phyloP scores from a whole-genome alignment of 169 alveolate genomes.

The Sarcocystis neurona region DNA sequence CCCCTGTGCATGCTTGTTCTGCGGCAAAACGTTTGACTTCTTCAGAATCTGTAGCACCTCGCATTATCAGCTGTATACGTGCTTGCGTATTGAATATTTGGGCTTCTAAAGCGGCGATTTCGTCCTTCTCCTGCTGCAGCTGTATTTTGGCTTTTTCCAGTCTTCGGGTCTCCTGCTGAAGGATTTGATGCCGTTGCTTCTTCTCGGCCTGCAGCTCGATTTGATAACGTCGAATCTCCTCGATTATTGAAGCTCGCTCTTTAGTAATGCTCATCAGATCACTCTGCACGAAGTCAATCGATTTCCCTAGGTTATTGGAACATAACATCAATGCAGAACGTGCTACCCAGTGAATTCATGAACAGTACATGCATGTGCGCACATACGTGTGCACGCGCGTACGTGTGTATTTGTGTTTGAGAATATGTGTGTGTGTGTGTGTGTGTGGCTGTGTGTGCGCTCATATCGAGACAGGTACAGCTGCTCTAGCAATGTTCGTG shows the following conservation, averaged over 20 bases:
- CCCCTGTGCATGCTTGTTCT: too few relatives aligned
- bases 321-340: neutral
- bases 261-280: neutral
- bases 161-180: neutral
- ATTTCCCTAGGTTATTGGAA: too few relatives aligned
- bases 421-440: neutral
- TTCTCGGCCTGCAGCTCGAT: neutral
- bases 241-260: neutral
- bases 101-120: conserved; percentile 7
- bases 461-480: neutral
- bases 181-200: neutral
- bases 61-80: neutral
- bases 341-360: neutral
- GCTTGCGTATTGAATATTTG: neutral
- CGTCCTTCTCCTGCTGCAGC: neutral
- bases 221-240: neutral
- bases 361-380: neutral
- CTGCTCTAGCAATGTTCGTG: neutral
- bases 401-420: neutral
- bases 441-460: neutral
- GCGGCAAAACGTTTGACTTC: neutral
- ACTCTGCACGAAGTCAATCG: neutral
- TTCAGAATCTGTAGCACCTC: neutral
- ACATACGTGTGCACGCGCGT: neutral
- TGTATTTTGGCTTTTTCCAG: neutral